These are phyloP conservation scores for Penicillium sp. DNA, from an alignment of 2,329 filamentous ascomycete genomes.

Conservation along the genomic window DNA sequence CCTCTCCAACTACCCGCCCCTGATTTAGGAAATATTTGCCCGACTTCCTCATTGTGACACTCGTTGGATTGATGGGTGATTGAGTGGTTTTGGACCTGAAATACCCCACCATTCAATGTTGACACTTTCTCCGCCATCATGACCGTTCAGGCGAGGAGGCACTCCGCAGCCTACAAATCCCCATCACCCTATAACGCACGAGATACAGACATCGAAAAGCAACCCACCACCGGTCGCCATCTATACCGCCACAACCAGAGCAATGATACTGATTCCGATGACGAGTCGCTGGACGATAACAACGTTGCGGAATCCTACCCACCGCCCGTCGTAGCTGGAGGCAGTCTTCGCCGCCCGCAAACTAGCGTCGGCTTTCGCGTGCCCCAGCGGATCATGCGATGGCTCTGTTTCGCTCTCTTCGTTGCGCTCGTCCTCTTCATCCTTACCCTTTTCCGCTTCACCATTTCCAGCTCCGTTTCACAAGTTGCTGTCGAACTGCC, in stretches of 20 bases:
- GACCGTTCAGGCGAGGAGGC: conserved; percentile 34
- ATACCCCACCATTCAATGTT: conserved; percentile 21
- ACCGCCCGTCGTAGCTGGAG: conserved; percentile 35
- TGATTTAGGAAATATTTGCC: background rate
- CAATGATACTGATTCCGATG: conserved; percentile 27
- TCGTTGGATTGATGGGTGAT: conserved; percentile 8
- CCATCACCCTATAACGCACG: conserved; percentile 22
- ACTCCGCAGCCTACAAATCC: conserved; percentile 29
- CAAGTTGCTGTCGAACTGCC: conserved; percentile 46
- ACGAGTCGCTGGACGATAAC: conserved; percentile 19
- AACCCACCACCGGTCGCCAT: conserved; percentile 22
- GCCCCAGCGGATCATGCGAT: conserved; percentile 72
- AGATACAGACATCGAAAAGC: conserved; percentile 38
- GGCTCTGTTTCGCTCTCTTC: conserved; percentile 71
- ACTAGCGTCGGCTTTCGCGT: conserved; percentile 56
- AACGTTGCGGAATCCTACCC: conserved; percentile 49
- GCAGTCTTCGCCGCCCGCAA: conserved; percentile 36
- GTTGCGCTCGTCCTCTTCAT: conserved; percentile 73
- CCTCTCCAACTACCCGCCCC: conserved; percentile 4
- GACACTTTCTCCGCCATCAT: conserved; percentile 24
- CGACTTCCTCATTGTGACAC: background rate
- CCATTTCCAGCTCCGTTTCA: conserved; percentile 49
- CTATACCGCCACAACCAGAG: conserved; percentile 23
- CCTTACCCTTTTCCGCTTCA: conserved; percentile 69
- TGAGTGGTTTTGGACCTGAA: conserved; percentile 2